Percentiles rank a stretch among this genome's conserved stretches.
Evolutionary conservation across 2,329 filamentous ascomycete genomes (phyloP).

Genomic region (Saccharata proteae): DNA sequence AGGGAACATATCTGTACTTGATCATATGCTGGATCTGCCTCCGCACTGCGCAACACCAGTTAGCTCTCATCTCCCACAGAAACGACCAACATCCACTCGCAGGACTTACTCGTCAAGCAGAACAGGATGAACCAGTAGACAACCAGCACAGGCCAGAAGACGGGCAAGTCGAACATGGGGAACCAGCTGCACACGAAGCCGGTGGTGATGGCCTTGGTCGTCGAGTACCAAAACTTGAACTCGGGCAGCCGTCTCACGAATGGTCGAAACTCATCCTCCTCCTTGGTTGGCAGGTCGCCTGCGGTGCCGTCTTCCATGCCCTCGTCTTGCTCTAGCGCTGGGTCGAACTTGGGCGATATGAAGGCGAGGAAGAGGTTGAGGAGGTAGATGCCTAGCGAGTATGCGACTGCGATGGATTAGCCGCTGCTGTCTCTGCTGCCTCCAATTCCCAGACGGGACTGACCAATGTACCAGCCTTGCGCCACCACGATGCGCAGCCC

Average conservation of each 20-base stretch:
- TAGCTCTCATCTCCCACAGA: conserved; percentile 9
- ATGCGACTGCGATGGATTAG: conserved; percentile 55
- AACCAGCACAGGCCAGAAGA: conserved; percentile 97
- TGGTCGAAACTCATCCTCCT: conserved; percentile 93
- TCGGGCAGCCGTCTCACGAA: conserved; percentile 94
- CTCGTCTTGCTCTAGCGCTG: conserved; percentile 86
- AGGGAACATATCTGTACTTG: conserved; percentile 97
- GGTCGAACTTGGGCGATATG: conserved; percentile 96
- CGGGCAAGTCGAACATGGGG: conserved; percentile 85
- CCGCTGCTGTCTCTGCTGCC: conserved; percentile 1
- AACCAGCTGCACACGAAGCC: conserved; percentile 87
- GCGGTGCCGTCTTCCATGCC: conserved; percentile 85
- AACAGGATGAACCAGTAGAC: conserved; percentile 99
- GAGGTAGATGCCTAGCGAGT: conserved; percentile 96
- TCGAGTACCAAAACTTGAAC: conserved; percentile 99
- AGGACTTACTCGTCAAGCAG: conserved; percentile 73
- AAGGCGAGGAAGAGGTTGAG: conserved; percentile 99
- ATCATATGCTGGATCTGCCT: conserved; percentile 99
- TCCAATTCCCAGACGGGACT: conserved; percentile 12
- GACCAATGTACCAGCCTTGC: conserved; percentile 98
- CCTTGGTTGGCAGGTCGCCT: conserved; percentile 76
- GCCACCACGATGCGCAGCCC: conserved; percentile 80
- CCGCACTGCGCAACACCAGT: conserved; percentile 54
- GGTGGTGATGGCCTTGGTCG: conserved; percentile 74
- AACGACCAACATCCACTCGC: not conserved